Evolutionary conservation across 2,329 filamentous ascomycete species (phyloP).

Genomic region (Seiridium cupressi): DNA sequence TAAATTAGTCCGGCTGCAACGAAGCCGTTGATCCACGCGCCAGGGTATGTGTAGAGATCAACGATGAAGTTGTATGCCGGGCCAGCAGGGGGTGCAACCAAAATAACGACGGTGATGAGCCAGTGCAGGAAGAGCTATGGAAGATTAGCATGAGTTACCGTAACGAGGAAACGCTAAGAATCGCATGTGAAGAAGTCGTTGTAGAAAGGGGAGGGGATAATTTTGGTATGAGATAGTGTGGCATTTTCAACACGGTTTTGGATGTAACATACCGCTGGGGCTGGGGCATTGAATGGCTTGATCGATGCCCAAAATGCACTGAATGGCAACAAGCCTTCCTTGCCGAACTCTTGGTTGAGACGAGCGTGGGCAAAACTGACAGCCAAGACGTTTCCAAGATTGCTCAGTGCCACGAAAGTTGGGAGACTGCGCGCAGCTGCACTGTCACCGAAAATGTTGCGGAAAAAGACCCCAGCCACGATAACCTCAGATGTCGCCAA

Average conservation of each 20-base stretch:
- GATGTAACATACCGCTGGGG: conserved; percentile 41
- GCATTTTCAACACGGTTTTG: no score
- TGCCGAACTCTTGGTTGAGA: conserved; percentile 65
- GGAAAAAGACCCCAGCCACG: conserved; percentile 60
- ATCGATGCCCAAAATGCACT: conserved; percentile 68
- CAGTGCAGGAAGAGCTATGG: conserved; percentile 60
- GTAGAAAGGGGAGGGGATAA: no score
- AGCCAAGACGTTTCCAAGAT: conserved; percentile 61
- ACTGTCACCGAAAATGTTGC: conserved; percentile 57
- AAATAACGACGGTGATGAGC: conserved; percentile 62
- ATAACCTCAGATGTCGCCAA: conserved; percentile 57
- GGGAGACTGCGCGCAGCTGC: conserved; percentile 48
- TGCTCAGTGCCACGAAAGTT: conserved; percentile 59
- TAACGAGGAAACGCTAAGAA: not conserved
- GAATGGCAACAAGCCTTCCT: conserved; percentile 67
- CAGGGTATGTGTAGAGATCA: conserved; percentile 54
- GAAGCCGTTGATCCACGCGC: conserved; percentile 52
- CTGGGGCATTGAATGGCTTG: conserved; percentile 64
- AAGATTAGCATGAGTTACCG: not conserved
- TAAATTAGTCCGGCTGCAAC: conserved; percentile 51
- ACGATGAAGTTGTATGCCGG: conserved; percentile 68
- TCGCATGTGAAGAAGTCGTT: no score
- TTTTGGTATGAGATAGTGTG: no score
- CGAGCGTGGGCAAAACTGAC: conserved; percentile 59
- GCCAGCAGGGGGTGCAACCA: conserved; percentile 65